Base-by-base conservation (phyloP, 176 grass and related monocot species). In the Dactylis glomerata region DNA sequence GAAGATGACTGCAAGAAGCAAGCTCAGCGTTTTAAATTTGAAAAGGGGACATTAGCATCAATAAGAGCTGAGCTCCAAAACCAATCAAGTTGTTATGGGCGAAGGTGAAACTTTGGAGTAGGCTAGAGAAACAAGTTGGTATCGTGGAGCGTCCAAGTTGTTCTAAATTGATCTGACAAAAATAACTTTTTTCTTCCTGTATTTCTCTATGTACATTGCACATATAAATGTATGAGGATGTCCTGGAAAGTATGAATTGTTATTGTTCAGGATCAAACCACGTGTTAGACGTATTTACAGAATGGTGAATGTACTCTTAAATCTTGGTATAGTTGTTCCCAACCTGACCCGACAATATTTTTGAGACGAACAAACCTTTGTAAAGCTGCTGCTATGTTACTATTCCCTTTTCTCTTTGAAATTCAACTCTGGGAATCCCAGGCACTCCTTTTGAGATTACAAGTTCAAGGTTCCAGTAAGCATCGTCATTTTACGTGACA, bases 151-250 rank as follows among this genome's bases (percentile, higher is more conserved):
- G 1, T 46, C 45, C 17, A 63, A 32, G 67, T 70, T 70, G 31
- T 77, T 76, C 10, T 66, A 50, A n/a, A 63, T 65, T 49, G 31
- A 22, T 79, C 37, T 3, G 24, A 19, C 20, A 24, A 24, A 32
- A 24, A 62, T 7, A 14, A 45, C 19, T 63, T 17, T n/a, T n/a
- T n/a, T n/a, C 5, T 12, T 46, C 4, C 6, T 61, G 31, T 32
- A 58, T 61, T 76, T 11, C 38, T 67, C 6, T 19, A 10, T 50
- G 6, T 76, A 45, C 50, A 77, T 80, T 80, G 82, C 79, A 85
- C 82, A 75, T 50, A 75, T 52, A 42, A 42, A 75, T 86, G 22
- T 3, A 52, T 15, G 59, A 63, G 68, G 67, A 57, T 81, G 16
- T 19, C 45, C 19, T 31, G 5, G 65, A 56, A 31, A 12, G 16